These are phyloP conservation scores for Pichia sp. DNA, from an alignment of 1,139 yeast species.

Conservation along the genomic window DNA sequence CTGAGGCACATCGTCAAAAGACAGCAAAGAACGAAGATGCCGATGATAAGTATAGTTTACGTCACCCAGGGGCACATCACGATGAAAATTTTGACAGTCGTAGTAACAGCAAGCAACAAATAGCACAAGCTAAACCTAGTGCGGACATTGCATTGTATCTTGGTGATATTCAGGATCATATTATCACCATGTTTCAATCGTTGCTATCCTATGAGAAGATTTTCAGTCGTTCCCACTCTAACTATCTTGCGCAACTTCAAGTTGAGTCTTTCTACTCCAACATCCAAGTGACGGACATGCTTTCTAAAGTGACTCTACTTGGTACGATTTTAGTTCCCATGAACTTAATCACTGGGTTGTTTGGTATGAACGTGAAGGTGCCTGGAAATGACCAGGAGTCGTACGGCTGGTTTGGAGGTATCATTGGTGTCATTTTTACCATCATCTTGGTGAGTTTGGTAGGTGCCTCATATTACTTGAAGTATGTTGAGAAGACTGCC, in stretches of 20 bases:
- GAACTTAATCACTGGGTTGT: constrained; percentile 84
- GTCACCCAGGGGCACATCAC: no score
- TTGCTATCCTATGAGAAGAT: constrained; percentile 86
- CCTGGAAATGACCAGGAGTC: constrained; percentile 52
- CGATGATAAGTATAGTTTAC: no score
- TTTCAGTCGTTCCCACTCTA: constrained; percentile 84
- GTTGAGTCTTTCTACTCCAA: constrained; percentile 86
- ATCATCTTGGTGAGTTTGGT: constrained; percentile 30
- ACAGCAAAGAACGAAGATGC: no score
- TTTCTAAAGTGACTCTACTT: constrained; percentile 80
- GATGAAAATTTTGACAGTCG: no score
- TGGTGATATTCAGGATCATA: constrained; percentile 98
- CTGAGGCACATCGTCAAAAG: no score
- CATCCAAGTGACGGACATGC: constrained; percentile 75
- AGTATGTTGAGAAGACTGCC: constrained; percentile 19
- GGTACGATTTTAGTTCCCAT: constrained; percentile 91
- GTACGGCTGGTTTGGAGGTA: constrained; percentile 61
- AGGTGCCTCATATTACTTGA: constrained; percentile 35
- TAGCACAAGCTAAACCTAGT: constrained; percentile 51
- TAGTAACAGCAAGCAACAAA: constrained; percentile 1
- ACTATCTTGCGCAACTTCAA: constrained; percentile 88
- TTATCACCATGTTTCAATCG: constrained; percentile 91
- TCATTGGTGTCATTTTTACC: constrained; percentile 45
- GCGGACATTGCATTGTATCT: constrained; percentile 80
- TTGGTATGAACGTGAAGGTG: constrained; percentile 91